phyloP scores from a whole-genome alignment of 768 basidiomycete genomes.

The Collybia sordida region DNA sequence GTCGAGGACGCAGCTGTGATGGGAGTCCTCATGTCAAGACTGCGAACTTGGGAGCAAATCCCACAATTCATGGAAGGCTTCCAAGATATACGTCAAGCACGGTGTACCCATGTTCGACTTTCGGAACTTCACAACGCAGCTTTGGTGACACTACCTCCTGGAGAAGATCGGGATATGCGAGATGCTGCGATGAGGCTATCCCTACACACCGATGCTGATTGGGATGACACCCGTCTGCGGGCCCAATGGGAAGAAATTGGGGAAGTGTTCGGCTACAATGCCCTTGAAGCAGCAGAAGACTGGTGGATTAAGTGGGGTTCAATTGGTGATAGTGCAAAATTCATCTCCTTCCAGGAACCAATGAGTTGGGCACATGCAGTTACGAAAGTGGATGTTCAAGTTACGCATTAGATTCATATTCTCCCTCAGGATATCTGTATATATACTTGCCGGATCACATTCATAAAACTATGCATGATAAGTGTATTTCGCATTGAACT shows the following conservation, averaged over 20 bases:
- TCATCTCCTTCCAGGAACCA: too few relatives aligned
- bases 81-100: slow-evolving; percentile 48
- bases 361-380: neutral
- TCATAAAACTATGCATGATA: neutral
- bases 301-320: slow-evolving; percentile 63
- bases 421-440: too few relatives aligned
- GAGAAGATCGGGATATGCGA: slow-evolving; percentile 40
- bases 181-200: slow-evolving; percentile 34
- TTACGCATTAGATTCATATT: too few relatives aligned
- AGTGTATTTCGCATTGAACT: neutral
- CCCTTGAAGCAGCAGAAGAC: slow-evolving; percentile 51
- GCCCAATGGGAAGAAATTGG: slow-evolving; percentile 49
- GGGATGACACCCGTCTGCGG: slow-evolving; percentile 38
- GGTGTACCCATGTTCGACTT: slow-evolving; percentile 40
- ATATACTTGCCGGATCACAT: too few relatives aligned
- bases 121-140: slow-evolving; percentile 43
- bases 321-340: slow-evolving; percentile 21
- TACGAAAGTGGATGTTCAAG: neutral
- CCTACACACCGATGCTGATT: slow-evolving; percentile 19
- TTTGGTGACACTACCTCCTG: slow-evolving; percentile 41
- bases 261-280: slow-evolving; percentile 49
- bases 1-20: slow-evolving; percentile 60
- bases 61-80: slow-evolving; percentile 46
- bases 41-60: slow-evolving; percentile 42
- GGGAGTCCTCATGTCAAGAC: slow-evolving; percentile 51